Evolutionary conservation across 2,329 filamentous ascomycete species (phyloP).

Genomic region (Ambrosiella beaveri): DNA sequence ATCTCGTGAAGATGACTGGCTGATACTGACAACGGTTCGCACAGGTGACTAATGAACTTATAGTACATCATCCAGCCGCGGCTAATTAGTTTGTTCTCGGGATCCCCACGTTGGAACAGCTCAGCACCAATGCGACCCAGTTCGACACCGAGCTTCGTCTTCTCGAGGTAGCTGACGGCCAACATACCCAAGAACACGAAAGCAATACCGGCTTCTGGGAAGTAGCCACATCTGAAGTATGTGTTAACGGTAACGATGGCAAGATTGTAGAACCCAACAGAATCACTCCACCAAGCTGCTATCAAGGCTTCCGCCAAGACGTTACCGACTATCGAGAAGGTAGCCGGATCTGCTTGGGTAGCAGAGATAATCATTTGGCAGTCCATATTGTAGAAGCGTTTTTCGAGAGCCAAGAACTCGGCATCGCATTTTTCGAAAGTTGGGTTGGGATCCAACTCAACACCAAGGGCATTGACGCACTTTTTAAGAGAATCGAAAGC

Average conservation of each 20-base stretch:
- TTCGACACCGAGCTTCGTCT: constrained; percentile 49
- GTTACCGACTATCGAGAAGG: constrained; percentile 46
- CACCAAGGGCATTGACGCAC: constrained; percentile 52
- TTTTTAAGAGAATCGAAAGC: constrained; percentile 55
- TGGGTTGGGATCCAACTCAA: constrained; percentile 46
- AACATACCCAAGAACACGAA: constrained; percentile 54
- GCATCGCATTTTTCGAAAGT: constrained; percentile 62
- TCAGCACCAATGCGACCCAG: constrained; percentile 45
- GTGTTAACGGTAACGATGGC: constrained; percentile 48
- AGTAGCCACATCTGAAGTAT: constrained; percentile 45
- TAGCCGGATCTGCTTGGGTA: constrained; percentile 26
- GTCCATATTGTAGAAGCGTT: constrained; percentile 41
- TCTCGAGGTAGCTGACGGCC: constrained; percentile 50
- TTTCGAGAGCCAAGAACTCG: constrained; percentile 48
- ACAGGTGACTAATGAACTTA: constrained; percentile 53
- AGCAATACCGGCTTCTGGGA: constrained; percentile 50
- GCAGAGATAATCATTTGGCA: constrained; percentile 24
- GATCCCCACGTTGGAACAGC: constrained; percentile 45
- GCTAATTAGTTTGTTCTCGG: constrained; percentile 40
- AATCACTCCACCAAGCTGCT: constrained; percentile 58
- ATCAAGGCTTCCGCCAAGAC: constrained; percentile 53
- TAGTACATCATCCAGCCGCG: constrained; percentile 52
- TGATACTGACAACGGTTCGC: constrained; percentile 41
- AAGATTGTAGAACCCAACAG: constrained; percentile 54
- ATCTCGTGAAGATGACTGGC: constrained; percentile 45